phyloP scores from a whole-genome alignment of 805 yeast genomes.

The Cyberlindnera bimundalis region DNA sequence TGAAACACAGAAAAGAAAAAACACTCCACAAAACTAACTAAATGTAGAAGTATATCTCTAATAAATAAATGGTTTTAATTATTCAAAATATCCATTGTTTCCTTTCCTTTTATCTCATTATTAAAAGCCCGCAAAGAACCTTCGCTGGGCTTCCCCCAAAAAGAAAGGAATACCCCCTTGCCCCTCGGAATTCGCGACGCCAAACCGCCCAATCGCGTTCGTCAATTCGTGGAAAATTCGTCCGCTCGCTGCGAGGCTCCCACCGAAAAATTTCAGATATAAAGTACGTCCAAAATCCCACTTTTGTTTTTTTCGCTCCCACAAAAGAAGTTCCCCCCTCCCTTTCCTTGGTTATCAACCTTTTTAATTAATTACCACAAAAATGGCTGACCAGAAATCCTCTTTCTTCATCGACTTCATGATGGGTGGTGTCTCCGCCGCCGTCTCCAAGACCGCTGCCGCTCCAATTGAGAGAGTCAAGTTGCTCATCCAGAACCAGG shows the following conservation, averaged over 20 bases:
- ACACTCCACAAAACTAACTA: too few species aligned
- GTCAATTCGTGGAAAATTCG: constrained; percentile 6
- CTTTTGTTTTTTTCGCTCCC: constrained; percentile 8
- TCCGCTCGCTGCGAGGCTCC: too few species aligned
- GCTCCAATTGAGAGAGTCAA: constrained; percentile 98
- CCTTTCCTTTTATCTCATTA: too few species aligned
- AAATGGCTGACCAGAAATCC: constrained; percentile 36
- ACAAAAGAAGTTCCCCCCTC: background rate
- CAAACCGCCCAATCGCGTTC: constrained; percentile 17
- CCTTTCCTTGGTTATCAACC: constrained; percentile 2
- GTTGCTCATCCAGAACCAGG: constrained; percentile 95
- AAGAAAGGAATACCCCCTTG: too few species aligned
- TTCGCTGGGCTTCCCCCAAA: too few species aligned
- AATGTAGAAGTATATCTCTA: too few species aligned
- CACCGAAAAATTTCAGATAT: constrained; percentile 8
- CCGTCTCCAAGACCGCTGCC: constrained; percentile 96
- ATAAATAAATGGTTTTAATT: too few species aligned
- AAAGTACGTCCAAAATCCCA: constrained; percentile 14
- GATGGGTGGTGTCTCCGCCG: constrained; percentile 99
- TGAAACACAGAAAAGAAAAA: too few species aligned
- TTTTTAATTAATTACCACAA: constrained; percentile 2
- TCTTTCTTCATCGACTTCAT: constrained; percentile 64
- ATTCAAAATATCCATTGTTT: too few species aligned
- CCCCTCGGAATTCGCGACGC: constrained; percentile 4
- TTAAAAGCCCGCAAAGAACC: too few species aligned